Conservation (phyloP, 306 rosid genomes). For the Aeschynomene evenia region DNA sequence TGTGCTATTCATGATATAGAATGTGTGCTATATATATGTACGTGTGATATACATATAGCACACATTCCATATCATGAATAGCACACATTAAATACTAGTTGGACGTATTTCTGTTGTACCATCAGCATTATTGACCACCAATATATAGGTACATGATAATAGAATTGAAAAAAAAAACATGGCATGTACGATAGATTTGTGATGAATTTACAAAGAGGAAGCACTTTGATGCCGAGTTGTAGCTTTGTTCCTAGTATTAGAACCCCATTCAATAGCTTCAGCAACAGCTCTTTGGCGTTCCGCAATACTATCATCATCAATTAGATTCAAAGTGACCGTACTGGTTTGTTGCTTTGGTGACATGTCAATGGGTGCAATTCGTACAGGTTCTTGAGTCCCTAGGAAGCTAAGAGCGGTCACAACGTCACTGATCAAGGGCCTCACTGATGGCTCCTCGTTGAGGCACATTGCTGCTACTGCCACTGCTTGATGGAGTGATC, state of each 20-base stretch:
- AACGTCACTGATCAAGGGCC: conserved; percentile 79
- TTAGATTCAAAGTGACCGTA: neutral
- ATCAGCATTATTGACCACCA: no score
- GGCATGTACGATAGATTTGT: neutral
- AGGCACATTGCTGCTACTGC: conserved; percentile 98
- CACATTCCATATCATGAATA: no score
- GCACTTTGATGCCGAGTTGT: conserved; percentile 29
- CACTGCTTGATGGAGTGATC: conserved; percentile 78
- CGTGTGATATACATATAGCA: no score
- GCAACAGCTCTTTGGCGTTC: conserved; percentile 75
- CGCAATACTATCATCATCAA: conserved; percentile 29
- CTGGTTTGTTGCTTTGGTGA: neutral
- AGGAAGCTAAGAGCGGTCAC: conserved; percentile 87
- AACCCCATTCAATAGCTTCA: conserved; percentile 94
- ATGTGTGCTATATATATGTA: no score
- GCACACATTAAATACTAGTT: no score
- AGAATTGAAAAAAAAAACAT: neutral
- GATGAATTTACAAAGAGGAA: conserved; percentile 42
- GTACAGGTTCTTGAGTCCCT: neutral
- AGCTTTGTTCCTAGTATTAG: conserved; percentile 47
- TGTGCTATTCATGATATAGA: no score
- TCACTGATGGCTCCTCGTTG: conserved; percentile 69
- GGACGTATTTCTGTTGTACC: no score
- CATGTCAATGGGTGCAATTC: conserved; percentile 2
- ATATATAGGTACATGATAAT: neutral